phyloP scores from a whole-genome alignment of 805 yeast genomes.

The Sugiyamaella qingdaonensis region DNA sequence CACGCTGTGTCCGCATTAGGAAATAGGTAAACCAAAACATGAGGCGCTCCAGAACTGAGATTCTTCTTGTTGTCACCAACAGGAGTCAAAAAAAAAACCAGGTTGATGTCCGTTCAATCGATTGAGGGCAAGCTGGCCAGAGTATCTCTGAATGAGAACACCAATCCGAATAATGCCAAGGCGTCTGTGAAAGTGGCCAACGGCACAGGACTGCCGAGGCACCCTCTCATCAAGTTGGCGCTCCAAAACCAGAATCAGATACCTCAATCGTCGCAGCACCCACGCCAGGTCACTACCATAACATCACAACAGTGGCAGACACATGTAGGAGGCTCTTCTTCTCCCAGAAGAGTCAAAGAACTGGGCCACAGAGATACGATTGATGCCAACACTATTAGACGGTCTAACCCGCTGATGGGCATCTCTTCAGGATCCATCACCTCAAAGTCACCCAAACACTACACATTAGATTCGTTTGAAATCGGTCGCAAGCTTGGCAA shows the following conservation, averaged over 20 bases:
- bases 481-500: conserved; percentile 84
- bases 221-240: conserved; percentile 24
- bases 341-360: conserved; percentile 2
- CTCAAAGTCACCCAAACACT: conserved; percentile 25
- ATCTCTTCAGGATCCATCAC: conserved; percentile 7
- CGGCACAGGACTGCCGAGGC: conserved; percentile 10
- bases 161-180: conserved; percentile 15
- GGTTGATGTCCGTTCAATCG: conserved; percentile 17
- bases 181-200: neutral
- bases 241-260: conserved; percentile 21
- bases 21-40: conserved; percentile 4
- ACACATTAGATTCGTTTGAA: conserved; percentile 65
- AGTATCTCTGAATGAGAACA: conserved; percentile 23
- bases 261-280: conserved; percentile 12
- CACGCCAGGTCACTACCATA: conserved; percentile 10
- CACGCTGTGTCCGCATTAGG: neutral
- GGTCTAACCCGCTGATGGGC: conserved; percentile 23
- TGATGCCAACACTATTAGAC: conserved; percentile 13
- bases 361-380: conserved; percentile 1
- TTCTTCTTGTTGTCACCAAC: too few species aligned
- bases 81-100: too few species aligned
- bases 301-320: conserved; percentile 21
- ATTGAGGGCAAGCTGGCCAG: conserved; percentile 22
- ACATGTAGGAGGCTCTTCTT: neutral
- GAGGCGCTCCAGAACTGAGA: neutral